Evolutionary conservation across 169 alveolate genomes (phyloP).

Genomic region (Plasmodium billcollinsi): DNA sequence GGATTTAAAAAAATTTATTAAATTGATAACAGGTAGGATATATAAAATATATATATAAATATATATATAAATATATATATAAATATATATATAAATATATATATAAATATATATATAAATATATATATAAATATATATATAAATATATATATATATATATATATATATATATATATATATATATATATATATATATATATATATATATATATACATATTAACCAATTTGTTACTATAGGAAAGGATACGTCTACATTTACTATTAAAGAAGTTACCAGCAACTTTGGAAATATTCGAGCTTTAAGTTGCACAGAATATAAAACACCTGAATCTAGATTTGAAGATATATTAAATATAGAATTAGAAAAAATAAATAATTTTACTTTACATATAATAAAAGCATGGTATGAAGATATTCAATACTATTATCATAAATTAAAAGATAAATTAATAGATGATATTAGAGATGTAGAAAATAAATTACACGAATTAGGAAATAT

Average conservation of each 20-base stretch:
- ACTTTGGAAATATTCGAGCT: constrained; percentile 82
- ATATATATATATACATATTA: too few species aligned
- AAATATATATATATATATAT: too few species aligned
- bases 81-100: too few species aligned
- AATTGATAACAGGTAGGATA: constrained; percentile 82
- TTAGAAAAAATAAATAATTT: constrained; percentile 83
- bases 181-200: too few species aligned
- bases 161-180: too few species aligned
- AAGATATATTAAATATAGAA: constrained; percentile 84
- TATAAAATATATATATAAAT: neutral
- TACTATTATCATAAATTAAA: neutral
- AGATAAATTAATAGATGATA: constrained; percentile 1
- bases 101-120: too few species aligned
- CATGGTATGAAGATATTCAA: constrained; percentile 14
- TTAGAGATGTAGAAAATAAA: constrained; percentile 16
- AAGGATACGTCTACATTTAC: constrained; percentile 83
- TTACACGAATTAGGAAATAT: constrained; percentile 76
- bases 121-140: too few species aligned
- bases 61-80: too few species aligned
- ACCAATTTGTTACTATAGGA: constrained; percentile 10
- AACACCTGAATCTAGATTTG: constrained; percentile 87
- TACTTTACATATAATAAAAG: constrained; percentile 20
- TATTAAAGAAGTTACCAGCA: constrained; percentile 81
- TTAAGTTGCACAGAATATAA: constrained; percentile 83
- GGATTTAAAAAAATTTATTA: constrained; percentile 84